Conservation (phyloP, 2,329 filamentous ascomycete genomes). For the Dactylellina drechsleri region DNA sequence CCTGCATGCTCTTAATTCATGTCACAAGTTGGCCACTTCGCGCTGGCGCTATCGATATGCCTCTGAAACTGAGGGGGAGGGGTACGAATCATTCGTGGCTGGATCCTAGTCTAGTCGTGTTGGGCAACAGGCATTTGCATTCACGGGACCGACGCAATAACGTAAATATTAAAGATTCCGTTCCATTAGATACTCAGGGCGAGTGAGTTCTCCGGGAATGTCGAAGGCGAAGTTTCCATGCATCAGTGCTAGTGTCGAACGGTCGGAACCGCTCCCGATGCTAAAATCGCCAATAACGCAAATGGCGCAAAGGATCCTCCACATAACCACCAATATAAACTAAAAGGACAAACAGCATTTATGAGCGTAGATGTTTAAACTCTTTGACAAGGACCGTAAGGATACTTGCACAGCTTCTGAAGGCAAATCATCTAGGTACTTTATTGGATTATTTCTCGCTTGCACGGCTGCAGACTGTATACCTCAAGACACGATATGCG, state of each 20-base stretch:
- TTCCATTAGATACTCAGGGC: not conserved
- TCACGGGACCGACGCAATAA: slow-evolving; percentile 1
- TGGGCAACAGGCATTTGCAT: not conserved
- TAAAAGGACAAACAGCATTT: too few species aligned
- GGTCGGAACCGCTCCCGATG: not conserved
- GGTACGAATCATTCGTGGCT: slow-evolving; percentile 18
- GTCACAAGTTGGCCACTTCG: not conserved
- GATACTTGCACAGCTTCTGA: too few species aligned
- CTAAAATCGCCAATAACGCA: not conserved
- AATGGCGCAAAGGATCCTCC: slow-evolving; percentile 1
- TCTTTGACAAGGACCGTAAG: too few species aligned
- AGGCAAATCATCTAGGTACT: too few species aligned
- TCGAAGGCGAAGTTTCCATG: not conserved
- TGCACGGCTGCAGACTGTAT: too few species aligned
- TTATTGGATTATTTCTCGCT: too few species aligned
- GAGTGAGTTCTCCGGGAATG: too few species aligned
- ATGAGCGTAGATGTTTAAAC: too few species aligned
- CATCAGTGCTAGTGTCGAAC: not conserved
- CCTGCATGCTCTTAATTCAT: not conserved
- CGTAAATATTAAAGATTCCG: not conserved
- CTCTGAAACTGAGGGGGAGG: not conserved
- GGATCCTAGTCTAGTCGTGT: slow-evolving; percentile 13
- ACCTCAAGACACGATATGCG: too few species aligned
- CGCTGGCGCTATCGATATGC: slow-evolving; percentile 17
- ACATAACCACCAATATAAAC: not conserved